phyloP scores from a whole-genome alignment of 352 stramenopile genomes.

The Phytophthora colocasiae region DNA sequence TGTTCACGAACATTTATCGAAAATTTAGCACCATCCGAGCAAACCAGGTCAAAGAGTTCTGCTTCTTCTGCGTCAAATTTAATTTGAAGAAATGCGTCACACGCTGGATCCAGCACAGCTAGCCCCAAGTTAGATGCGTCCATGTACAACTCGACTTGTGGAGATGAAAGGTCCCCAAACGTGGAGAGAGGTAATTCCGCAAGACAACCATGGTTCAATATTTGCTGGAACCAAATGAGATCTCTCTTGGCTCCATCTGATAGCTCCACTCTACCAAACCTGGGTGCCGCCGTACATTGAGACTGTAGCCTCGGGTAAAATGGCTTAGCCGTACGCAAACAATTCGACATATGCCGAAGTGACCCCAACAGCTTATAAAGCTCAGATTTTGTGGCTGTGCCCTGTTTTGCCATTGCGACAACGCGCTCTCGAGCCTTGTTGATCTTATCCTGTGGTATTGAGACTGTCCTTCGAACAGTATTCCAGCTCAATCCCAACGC shows the following conservation, averaged over 20 bases:
- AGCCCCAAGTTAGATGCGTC: background rate
- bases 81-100: too few relatives aligned
- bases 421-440: background rate
- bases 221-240: slow-evolving; percentile 8
- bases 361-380: slow-evolving; percentile 31
- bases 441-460: slow-evolving; percentile 11
- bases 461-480: slow-evolving; percentile 9
- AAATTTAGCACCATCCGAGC: too few relatives aligned
- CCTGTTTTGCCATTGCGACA: too few relatives aligned
- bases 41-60: too few relatives aligned
- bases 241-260: background rate
- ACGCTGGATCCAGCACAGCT: too few relatives aligned
- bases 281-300: background rate
- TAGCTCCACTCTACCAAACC: slow-evolving; percentile 3
- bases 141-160: slow-evolving; percentile 22
- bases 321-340: slow-evolving; percentile 19
- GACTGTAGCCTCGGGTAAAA: slow-evolving; percentile 28
- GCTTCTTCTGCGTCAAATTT: too few relatives aligned
- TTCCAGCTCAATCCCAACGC: slow-evolving; percentile 27
- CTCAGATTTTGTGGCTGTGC: background rate
- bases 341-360: slow-evolving; percentile 31
- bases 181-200: slow-evolving; percentile 10
- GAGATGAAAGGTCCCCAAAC: background rate
- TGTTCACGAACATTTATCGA: too few relatives aligned
- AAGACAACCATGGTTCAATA: slow-evolving; percentile 11